Conservation (phyloP, 345 rosid species). For the Syzygium oleosum region DNA sequence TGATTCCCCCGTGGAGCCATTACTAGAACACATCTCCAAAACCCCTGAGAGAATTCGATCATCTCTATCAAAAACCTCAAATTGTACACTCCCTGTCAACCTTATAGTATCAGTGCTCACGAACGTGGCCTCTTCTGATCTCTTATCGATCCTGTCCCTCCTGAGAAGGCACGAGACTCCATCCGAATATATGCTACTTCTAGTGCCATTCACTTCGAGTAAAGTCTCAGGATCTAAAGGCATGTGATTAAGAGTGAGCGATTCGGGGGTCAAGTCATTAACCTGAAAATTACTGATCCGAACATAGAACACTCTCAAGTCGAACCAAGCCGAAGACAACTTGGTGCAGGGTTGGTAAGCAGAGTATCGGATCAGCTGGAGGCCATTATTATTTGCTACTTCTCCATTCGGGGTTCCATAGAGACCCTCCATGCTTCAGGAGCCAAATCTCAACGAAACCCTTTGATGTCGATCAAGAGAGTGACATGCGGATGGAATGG, state of each 20-base stretch:
- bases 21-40: conserved; percentile 48
- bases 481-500: conserved; percentile 6
- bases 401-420: conserved; percentile 31
- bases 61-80: conserved; percentile 62
- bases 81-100: conserved; percentile 74
- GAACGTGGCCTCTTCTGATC: conserved; percentile 78
- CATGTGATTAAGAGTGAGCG: conserved; percentile 63
- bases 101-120: conserved; percentile 80
- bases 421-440: conserved; percentile 40
- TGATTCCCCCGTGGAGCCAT: conserved; percentile 49
- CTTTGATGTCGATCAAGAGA: conserved; percentile 7
- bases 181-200: conserved; percentile 46
- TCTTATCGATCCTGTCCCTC: conserved; percentile 73
- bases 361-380: conserved; percentile 55
- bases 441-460: conserved; percentile 30
- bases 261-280: conserved; percentile 59
- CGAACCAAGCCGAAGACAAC: conserved; percentile 47
- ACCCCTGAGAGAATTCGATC: conserved; percentile 64
- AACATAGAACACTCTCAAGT: conserved; percentile 86
- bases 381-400: conserved; percentile 19
- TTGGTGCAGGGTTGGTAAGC: conserved; percentile 41
- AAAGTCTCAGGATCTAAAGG: conserved; percentile 66
- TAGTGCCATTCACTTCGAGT: conserved; percentile 69
- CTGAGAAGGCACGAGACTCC: conserved; percentile 62
- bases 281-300: conserved; percentile 68